Evolutionary conservation across 495 filamentous ascomycete genomes (phyloP), one percentile per base, ranked within the genome.

Genomic region (Penicillium goetzii): DNA sequence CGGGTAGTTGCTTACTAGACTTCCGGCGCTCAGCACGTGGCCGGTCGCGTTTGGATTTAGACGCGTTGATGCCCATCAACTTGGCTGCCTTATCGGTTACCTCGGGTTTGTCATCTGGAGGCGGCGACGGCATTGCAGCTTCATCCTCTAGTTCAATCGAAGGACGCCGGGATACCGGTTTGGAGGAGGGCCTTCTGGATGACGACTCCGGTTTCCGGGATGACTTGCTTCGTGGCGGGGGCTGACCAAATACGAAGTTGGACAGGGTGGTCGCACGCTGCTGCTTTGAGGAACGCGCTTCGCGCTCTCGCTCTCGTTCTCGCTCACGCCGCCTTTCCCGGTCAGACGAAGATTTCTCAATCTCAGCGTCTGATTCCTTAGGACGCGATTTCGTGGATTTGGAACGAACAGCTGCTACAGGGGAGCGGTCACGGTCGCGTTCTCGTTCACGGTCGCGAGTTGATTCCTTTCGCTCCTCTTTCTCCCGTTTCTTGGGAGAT

Each of bases 11-110:
- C 74, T 58, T 75, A 83, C 82, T 67, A 64, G 76, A 70, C 69
- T 72, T 74, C 58, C 75, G 74, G 58, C 71, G 72, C 69, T 79
- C 63, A 61, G 72, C 63, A 64, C 73, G 67, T 58, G 66, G 73
- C 62, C 71, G 74, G 45, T 76, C 79, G 64, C 72, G 72, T 62
- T 64, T 74, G 17, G 72, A 74, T 52, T 71, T 76, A 11, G 76
- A 68, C 28, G 62, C 63, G 36, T 72, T 71, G 21, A 82, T 75
- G 33, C 85, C 86, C 84, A 88, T 86, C 52, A 88, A 60, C 71
- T 83, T 84, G 12, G 86, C 85, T 49, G 84, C 86, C 72, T 89
- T 89, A 36, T 78, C 78, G 32, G 79, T 68, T 41, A 84, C 70
- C 33, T 80, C 80, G 11, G 68, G 72, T 49, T 74, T 69, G 14